Evolutionary conservation across 2,329 filamentous ascomycete genomes (phyloP), one percentile per base, ranked within the genome.

Genomic region (Lachnellula suecica): DNA sequence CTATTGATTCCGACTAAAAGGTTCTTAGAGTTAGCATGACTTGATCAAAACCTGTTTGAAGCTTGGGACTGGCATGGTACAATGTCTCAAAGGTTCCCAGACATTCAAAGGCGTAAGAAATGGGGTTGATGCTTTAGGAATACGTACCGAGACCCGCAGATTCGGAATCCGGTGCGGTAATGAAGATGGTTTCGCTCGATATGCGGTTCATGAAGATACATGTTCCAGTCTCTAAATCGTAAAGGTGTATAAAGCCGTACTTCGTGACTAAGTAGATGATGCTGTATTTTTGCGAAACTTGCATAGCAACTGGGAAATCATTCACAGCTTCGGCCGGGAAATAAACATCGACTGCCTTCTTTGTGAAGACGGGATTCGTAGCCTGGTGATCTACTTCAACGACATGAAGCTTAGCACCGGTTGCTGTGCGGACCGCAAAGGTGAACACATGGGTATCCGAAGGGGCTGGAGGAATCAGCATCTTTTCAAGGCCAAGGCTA

Each of bases 141-240:
- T 13, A 51, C 35, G 7, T 55, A 55, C 53, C 50, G 58, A 99
- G 88, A 64, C 95, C 95, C 42, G 87, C 84, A 17, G 91, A 95
- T 20, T 91, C 86, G 49, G 82, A 81, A 70, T 99, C 94, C 31
- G 86, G 77, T 43, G 90, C 88, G 19, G 92, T 97, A 23, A 93
- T 95, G 76, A 99, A 99, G 70, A 99, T 97, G 23, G 94, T 99
- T 70, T 99, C 94, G 77, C 91, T 96, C 29, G 94, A 99, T 67
- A 99, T 99, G 64, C 95, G 88, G 80, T 99, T 99, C 91, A 99
- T 95, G 82, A 97, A 99, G 69, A 99, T 94, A 70, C 91, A 95
- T 11, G 88, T 89, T 53, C 90, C 95, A 7, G 89, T 94, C 77
- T 99, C 95, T 52, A 99, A 84, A 68, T 99, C 95, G 74, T 99